Evolutionary conservation across 1,284 basidiomycete species (phyloP), one percentile per base, ranked within the genome.

Genomic region (Trichosporon faecale): DNA sequence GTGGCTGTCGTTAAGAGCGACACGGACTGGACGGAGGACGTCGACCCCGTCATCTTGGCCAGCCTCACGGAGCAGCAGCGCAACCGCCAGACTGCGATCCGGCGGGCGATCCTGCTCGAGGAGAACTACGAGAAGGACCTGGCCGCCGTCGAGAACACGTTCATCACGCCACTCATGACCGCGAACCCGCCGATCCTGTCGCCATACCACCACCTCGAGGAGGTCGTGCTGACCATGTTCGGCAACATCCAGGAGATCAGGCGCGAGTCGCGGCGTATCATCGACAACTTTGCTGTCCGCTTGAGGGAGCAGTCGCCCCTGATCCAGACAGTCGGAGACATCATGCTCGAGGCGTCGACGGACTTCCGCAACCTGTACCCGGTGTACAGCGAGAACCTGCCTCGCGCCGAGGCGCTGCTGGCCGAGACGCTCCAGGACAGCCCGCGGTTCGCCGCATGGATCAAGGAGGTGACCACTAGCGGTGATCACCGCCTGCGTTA

Each of bases 61-160:
- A 87, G 88, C 18, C 84, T 98, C 12, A 88, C 91, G 0, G 87
- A 90, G 68, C 89, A 87, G 74, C 93, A 98, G 82, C 88, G 94
- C 65, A 90, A 89, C 72, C 89, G 95, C 11, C 96, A 98, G 83
- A 91, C 88, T 88, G 83, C 96, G 77, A 96, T 99, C 68, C 90
- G 92, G 77, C 95, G 95, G 82, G 89, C 95, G 49, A 91, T 99
- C 73, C 88, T 88, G 77, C 91, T 93, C 73, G 96, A 99, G 83
- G 90, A 92, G 76, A 90, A 93, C 77, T 98, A 97, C 79, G 86
- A 95, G 49, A 89, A 91, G 60, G 96, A 99, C 79, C 87, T 99
- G 5, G 90, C 94, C 70, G 88, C 90, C 4, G 88, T 98, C 57
- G 93, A 97, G 76, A 85, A 87, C 5, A 77, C 90, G 16, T 98